Evolutionary conservation across 2,329 filamentous ascomycete genomes (phyloP).

Genomic region (Trichoderma sp.): DNA sequence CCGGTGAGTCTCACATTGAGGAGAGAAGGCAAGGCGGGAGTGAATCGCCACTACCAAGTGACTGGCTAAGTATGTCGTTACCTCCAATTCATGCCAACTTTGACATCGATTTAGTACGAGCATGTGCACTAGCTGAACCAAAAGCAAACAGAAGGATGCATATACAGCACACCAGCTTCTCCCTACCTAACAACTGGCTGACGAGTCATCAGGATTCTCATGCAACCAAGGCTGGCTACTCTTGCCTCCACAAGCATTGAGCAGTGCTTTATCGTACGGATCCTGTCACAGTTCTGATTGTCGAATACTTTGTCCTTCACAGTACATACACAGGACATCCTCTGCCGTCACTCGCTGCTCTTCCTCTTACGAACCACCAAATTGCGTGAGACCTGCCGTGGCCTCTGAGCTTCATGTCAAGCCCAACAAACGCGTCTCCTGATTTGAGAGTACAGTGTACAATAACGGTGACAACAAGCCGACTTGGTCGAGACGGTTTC

Average conservation of each 20-base stretch:
- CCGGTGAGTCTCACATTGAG: too few species aligned
- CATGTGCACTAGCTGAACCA: background rate
- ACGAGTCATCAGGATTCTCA: background rate
- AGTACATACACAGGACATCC: background rate
- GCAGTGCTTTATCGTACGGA: too few species aligned
- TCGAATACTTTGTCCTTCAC: background rate
- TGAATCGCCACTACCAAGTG: background rate
- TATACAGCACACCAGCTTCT: background rate
- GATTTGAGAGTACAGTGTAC: background rate
- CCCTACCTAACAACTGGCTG: background rate
- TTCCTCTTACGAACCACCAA: background rate
- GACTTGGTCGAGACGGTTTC: background rate
- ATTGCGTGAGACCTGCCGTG: conserved; percentile 1
- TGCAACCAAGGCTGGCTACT: background rate
- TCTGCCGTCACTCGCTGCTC: conserved; percentile 2
- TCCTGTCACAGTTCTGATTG: background rate
- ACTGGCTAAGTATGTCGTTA: too few species aligned
- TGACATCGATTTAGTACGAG: background rate
- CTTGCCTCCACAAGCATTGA: background rate
- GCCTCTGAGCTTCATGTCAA: background rate
- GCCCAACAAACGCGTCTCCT: background rate
- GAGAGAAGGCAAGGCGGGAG: too few species aligned
- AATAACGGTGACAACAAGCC: background rate
- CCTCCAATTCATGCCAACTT: background rate
- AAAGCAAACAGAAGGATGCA: background rate